Percentiles rank a stretch among this genome's conserved stretches.
These are phyloP conservation scores for Acmispon strigosus DNA, from an alignment of 306 rosid species.

Conservation along the genomic window DNA sequence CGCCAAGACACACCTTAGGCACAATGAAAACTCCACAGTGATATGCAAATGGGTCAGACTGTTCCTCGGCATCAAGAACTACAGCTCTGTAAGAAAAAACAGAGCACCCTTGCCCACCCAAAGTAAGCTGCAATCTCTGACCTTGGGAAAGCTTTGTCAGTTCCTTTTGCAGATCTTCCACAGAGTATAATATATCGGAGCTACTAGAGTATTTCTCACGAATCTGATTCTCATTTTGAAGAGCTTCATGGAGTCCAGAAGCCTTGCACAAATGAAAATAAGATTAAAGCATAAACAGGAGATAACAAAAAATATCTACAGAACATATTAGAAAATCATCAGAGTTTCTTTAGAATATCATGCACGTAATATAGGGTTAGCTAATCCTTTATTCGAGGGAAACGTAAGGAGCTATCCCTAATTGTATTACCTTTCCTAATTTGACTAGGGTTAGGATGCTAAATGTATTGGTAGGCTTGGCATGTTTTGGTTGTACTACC, in stretches of 20 bases:
- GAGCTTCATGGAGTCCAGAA: conserved; percentile 62
- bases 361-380: not conserved
- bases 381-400: not conserved
- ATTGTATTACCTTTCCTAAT: not conserved
- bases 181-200: conserved; percentile 56
- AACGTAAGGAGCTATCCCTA: not conserved
- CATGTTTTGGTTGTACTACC: not conserved
- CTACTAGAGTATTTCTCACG: conserved; percentile 61
- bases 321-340: not conserved
- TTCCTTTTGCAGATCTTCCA: conserved; percentile 73
- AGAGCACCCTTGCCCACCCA: conserved; percentile 73
- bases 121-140: conserved; percentile 60
- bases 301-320: not conserved
- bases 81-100: conserved; percentile 59
- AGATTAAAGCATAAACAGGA: not conserved
- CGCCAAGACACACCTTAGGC: conserved; percentile 66
- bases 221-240: conserved; percentile 62
- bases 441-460: not conserved
- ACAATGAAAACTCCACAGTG: conserved; percentile 92
- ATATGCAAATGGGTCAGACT: conserved; percentile 54
- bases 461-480: not conserved
- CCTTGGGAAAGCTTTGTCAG: conserved; percentile 63
- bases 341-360: not conserved
- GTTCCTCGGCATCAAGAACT: conserved; percentile 78
- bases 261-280: conserved; percentile 34